A percentile compares a stretch with the other conserved stretches of the same genome.
phyloP scores from a whole-genome alignment of 2,329 filamentous ascomycete species.

The Talaromyces verruculosus region DNA sequence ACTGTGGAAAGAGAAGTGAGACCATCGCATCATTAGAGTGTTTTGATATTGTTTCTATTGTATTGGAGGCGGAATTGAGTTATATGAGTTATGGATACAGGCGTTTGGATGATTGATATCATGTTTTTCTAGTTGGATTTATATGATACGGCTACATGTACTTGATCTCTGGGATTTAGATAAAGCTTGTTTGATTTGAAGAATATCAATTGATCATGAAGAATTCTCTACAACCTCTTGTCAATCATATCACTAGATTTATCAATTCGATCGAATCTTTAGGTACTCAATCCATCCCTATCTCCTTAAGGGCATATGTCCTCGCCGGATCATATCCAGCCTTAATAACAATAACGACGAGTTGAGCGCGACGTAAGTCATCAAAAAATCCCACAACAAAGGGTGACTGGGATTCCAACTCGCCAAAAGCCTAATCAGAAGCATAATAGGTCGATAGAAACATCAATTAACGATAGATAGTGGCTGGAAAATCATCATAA shows the following conservation, averaged over 20 bases:
- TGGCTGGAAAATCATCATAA: no score
- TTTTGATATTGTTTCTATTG: neutral
- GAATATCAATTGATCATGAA: neutral
- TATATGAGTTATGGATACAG: neutral
- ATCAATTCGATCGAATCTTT: neutral
- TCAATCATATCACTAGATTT: neutral
- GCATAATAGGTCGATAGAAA: no score
- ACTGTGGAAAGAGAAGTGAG: slow-evolving; percentile 25
- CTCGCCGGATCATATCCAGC: no score
- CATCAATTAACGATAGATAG: no score
- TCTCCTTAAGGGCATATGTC: no score
- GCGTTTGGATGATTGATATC: slow-evolving; percentile 6
- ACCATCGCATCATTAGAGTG: slow-evolving; percentile 16
- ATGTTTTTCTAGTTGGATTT: neutral
- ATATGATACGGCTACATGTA: neutral
- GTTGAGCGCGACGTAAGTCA: no score
- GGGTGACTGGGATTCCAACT: no score
- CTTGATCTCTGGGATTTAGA: neutral
- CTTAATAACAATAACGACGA: no score
- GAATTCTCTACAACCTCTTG: neutral
- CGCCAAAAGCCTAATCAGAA: no score
- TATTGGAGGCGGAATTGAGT: neutral
- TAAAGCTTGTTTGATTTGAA: neutral
- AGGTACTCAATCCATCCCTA: no score
- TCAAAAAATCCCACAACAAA: no score